phyloP scores from a whole-genome alignment of 2,329 filamentous ascomycete genomes.

The Calonectria hawksworthii region DNA sequence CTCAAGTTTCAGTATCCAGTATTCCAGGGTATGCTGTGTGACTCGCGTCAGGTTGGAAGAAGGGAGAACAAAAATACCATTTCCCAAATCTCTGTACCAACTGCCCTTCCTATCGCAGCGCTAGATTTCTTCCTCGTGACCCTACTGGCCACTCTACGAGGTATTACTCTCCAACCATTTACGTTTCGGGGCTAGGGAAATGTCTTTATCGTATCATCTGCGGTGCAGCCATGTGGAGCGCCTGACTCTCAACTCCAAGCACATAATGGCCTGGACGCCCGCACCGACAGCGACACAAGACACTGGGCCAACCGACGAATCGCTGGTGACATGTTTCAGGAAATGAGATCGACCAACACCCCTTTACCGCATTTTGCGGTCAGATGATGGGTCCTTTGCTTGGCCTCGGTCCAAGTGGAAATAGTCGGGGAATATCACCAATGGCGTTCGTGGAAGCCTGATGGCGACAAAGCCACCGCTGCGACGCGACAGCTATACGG shows the following conservation, averaged over 20 bases:
- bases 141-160: too few relatives aligned
- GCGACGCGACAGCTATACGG: not conserved
- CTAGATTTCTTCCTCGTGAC: too few relatives aligned
- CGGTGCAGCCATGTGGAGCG: not conserved
- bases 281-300: not conserved
- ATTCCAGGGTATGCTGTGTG: too few relatives aligned
- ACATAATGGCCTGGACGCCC: not conserved
- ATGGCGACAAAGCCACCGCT: not conserved
- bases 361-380: not conserved
- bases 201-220: not conserved
- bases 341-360: not conserved
- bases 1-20: too few relatives aligned
- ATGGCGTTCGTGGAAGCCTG: not conserved
- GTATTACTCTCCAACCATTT: too few relatives aligned
- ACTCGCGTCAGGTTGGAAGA: too few relatives aligned
- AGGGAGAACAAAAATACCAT: too few relatives aligned
- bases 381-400: not conserved
- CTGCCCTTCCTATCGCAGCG: too few relatives aligned
- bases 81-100: too few relatives aligned
- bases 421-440: not conserved
- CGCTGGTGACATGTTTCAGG: not conserved
- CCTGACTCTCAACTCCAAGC: not conserved
- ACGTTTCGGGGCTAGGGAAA: not conserved
- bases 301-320: not conserved
- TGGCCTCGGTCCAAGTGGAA: not conserved